Evolutionary conservation across 176 grass and related monocot species (phyloP).

Genomic region (Aegilops tauschii): DNA sequence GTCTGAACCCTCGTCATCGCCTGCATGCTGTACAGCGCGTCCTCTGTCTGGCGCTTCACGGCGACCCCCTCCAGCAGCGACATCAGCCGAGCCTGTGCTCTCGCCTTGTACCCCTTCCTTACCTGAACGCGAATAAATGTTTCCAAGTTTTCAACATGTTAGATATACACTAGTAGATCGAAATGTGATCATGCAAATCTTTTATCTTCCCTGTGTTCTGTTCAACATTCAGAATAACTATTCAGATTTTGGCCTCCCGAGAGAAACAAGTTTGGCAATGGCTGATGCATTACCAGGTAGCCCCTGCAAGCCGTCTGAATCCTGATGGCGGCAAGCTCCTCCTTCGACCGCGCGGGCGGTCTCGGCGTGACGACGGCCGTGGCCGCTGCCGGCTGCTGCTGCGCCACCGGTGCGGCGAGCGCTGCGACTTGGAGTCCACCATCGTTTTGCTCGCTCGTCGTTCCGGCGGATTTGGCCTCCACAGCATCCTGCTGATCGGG

Average conservation of each 20-base stretch:
- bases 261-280: too few species aligned
- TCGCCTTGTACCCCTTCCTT: slow-evolving; percentile 41
- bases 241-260: too few species aligned
- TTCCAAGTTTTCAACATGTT: not conserved
- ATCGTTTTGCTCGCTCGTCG: not conserved
- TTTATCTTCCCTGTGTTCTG: not conserved
- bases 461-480: not conserved
- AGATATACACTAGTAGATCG: not conserved
- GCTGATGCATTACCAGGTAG: slow-evolving; percentile 43
- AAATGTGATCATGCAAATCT: not conserved
- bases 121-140: slow-evolving; percentile 19
- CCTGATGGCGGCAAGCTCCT: slow-evolving; percentile 54
- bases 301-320: slow-evolving; percentile 58
- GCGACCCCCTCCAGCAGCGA: slow-evolving; percentile 47
- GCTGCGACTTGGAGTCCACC: not conserved
- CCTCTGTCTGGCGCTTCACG: slow-evolving; percentile 55
- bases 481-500: not conserved
- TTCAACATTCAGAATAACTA: too few species aligned
- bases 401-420: not conserved
- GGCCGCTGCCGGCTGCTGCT: not conserved
- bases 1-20: slow-evolving; percentile 67
- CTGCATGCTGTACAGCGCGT: slow-evolving; percentile 64
- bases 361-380: slow-evolving; percentile 4
- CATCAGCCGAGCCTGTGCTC: slow-evolving; percentile 55
- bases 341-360: slow-evolving; percentile 18